Evolutionary conservation across 2,329 filamentous ascomycete genomes (phyloP).

Genomic region (Pezicula carpinea): DNA sequence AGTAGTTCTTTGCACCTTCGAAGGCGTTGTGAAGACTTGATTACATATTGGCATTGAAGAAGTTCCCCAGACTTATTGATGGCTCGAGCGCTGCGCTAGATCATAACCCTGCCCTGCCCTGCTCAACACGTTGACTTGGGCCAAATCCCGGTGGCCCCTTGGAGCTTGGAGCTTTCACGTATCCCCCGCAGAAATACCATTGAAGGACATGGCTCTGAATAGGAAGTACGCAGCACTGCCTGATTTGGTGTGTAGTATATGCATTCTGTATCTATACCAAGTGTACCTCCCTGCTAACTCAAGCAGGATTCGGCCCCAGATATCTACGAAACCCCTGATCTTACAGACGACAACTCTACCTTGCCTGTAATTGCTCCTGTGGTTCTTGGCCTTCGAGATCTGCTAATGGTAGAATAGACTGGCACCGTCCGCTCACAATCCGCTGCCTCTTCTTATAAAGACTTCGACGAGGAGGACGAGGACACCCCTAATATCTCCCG

Average conservation of each 20-base stretch:
- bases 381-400: neutral
- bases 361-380: slow-evolving; percentile 55
- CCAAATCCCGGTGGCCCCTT: neutral
- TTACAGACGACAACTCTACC: slow-evolving; percentile 86
- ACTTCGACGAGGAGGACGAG: slow-evolving; percentile 57
- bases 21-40: no score
- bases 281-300: slow-evolving; percentile 2
- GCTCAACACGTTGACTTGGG: neutral
- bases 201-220: slow-evolving; percentile 61
- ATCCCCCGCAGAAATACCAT: neutral
- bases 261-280: no score
- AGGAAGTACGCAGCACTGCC: slow-evolving; percentile 79
- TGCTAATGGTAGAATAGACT: slow-evolving; percentile 18
- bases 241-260: slow-evolving; percentile 57
- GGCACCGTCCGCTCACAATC: slow-evolving; percentile 48
- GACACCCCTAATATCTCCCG: slow-evolving; percentile 67
- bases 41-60: no score
- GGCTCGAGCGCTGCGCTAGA: neutral
- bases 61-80: neutral
- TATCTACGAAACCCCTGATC: slow-evolving; percentile 92
- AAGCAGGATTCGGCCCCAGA: slow-evolving; percentile 82
- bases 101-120: neutral
- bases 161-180: neutral
- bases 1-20: no score
- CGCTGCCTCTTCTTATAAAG: slow-evolving; percentile 51